Base-by-base conservation (phyloP, 2,329 filamentous ascomycete species). In the Trichoderma atrobrunneum region DNA sequence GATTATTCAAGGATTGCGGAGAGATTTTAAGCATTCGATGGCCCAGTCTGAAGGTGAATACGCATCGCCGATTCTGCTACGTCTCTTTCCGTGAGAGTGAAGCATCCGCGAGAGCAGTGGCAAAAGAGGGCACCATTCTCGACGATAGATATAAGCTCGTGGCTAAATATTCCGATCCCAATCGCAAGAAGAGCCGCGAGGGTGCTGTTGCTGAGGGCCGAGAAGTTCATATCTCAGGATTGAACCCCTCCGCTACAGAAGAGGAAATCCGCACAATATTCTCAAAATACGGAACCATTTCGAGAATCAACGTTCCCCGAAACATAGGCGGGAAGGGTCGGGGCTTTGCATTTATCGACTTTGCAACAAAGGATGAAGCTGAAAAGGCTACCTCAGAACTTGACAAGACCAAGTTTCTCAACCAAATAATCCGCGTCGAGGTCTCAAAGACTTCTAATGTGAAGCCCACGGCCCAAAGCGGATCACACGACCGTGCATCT, bases 31-130 rank as follows among this genome's bases (percentile, higher is more conserved):
- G 91, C 77, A 87, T 98, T 67, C 91, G 96, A 26, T 96, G 96
- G 83, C 96, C 96, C 2, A 97, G 94, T 71, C 88, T 99, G 66
- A 97, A 97, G 80, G 94, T 88, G 81, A 95, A 98, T 78, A 91
- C 92, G 2, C 91, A 93, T 76, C 93, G 96, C 36, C 92, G 96
- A 28, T 99, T 99, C 83, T 98, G 95, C 84, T 99, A 99, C 80
- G 87, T 98, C 7, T 93, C 97, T n/a, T 98, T 98, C 79, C 87
- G 90, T 62, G 89, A 90, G 36, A 82, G 87, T 3, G 86, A 87
- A n/a, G 88, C 89, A 67, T 93, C 94, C 0, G 86, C 89, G 51
- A 89, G 88, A 63, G 95, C 95, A 1, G 91, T 91, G 0, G 83
- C 89, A 72, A 87, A 97, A 63, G 87, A 98, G 78, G 92, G 92